A percentile compares a stretch with the other conserved stretches of the same genome.
These are phyloP conservation scores for Usnea hakonensis DNA, from an alignment of 495 filamentous ascomycete species.

Conservation along the genomic window DNA sequence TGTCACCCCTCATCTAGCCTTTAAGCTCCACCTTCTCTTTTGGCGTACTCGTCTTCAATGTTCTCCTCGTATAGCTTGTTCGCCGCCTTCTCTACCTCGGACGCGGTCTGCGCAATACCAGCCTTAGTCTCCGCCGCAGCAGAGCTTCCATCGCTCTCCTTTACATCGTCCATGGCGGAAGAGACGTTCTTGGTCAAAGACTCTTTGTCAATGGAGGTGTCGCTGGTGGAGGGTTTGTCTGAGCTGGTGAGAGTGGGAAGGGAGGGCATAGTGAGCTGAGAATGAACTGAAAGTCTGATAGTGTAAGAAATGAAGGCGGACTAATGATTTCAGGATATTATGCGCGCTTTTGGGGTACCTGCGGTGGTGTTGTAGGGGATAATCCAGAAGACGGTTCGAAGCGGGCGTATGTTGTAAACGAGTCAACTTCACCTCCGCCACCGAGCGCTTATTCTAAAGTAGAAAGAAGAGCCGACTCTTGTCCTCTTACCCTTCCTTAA, in stretches of 20 bases:
- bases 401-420: background rate
- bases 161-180: slow-evolving; percentile 14
- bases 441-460: background rate
- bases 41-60: slow-evolving; percentile 34
- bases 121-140: slow-evolving; percentile 19
- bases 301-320: background rate
- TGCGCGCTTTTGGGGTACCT: background rate
- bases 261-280: slow-evolving; percentile 15
- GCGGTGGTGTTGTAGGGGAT: background rate
- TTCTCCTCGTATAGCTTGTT: slow-evolving; percentile 23
- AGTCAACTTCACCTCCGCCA: background rate
- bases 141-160: slow-evolving; percentile 15
- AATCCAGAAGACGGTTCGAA: too few species aligned
- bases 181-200: slow-evolving; percentile 18
- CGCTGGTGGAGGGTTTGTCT: slow-evolving; percentile 16
- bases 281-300: too few species aligned
- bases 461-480: background rate
- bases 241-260: slow-evolving; percentile 16
- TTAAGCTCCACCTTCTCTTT: slow-evolving; percentile 33
- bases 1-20: background rate
- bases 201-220: slow-evolving; percentile 7
- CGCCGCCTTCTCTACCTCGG: slow-evolving; percentile 21
- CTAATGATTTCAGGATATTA: background rate
- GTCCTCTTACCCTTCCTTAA: background rate
- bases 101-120: slow-evolving; percentile 14